Conservation (phyloP, 2,329 filamentous ascomycete species). For the Aschersonia sp. region DNA sequence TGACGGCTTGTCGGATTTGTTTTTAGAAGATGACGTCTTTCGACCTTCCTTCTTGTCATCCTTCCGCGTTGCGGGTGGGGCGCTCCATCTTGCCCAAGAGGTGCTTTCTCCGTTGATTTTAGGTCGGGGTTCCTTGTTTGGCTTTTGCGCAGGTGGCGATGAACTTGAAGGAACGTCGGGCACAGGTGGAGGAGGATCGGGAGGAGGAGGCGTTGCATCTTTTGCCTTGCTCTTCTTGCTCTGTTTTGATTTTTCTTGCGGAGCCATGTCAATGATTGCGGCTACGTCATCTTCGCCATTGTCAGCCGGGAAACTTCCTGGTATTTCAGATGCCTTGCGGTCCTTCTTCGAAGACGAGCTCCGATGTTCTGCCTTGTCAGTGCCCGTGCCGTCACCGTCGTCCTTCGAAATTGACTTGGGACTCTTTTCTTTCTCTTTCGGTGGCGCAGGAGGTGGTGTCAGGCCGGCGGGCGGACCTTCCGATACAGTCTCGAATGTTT, state of each 20-base stretch:
- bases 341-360: slow-evolving; percentile 18
- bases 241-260: slow-evolving; percentile 21
- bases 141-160: slow-evolving; percentile 37
- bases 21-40: slow-evolving; percentile 36
- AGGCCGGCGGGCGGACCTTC: slow-evolving; percentile 20
- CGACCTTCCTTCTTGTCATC: slow-evolving; percentile 26
- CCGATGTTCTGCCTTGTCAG: slow-evolving; percentile 16
- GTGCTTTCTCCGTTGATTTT: slow-evolving; percentile 59
- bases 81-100: slow-evolving; percentile 66
- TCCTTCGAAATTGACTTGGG: slow-evolving; percentile 27
- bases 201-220: slow-evolving; percentile 19
- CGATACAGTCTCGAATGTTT: slow-evolving; percentile 35
- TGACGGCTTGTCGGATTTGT: slow-evolving; percentile 47
- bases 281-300: slow-evolving; percentile 34
- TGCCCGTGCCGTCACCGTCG: slow-evolving; percentile 20
- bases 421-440: slow-evolving; percentile 8
- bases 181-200: slow-evolving; percentile 30
- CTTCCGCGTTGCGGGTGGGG: slow-evolving; percentile 29
- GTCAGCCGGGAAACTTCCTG: slow-evolving; percentile 44
- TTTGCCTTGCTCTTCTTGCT: slow-evolving; percentile 20
- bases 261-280: slow-evolving; percentile 35
- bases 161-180: slow-evolving; percentile 34
- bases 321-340: slow-evolving; percentile 9
- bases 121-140: slow-evolving; percentile 59
- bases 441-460: slow-evolving; percentile 16